Conservation (phyloP, 2,329 filamentous ascomycete species). For the Aspergillus cejpii region DNA sequence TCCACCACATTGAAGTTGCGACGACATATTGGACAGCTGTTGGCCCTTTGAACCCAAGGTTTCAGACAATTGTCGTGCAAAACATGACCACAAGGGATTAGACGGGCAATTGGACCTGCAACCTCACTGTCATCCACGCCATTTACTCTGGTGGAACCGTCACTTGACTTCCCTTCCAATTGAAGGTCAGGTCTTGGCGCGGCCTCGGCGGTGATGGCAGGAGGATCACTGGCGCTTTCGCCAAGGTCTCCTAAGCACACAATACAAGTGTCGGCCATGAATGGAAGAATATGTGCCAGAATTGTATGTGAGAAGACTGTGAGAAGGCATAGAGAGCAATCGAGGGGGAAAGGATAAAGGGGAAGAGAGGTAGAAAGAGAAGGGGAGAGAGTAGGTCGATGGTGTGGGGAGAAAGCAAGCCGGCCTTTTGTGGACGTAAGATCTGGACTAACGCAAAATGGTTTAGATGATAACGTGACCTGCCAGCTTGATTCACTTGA, state of each 20-base stretch:
- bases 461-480: constrained; percentile 36
- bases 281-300: constrained; percentile 26
- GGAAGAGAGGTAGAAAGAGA: constrained; percentile 17
- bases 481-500: constrained; percentile 1
- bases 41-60: constrained; percentile 92
- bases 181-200: constrained; percentile 39
- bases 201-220: constrained; percentile 38
- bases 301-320: constrained; percentile 24
- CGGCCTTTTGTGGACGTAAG: constrained; percentile 38
- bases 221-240: constrained; percentile 49
- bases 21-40: constrained; percentile 95
- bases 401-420: constrained; percentile 28
- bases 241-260: constrained; percentile 65
- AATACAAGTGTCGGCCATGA: constrained; percentile 63
- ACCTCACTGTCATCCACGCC: constrained; percentile 35
- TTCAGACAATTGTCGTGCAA: constrained; percentile 88
- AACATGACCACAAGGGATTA: constrained; percentile 77
- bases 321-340: constrained; percentile 38
- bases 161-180: constrained; percentile 23
- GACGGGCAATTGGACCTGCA: constrained; percentile 51
- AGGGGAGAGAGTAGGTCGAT: constrained; percentile 22
- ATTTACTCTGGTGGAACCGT: constrained; percentile 24
- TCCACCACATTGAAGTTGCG: constrained; percentile 85
- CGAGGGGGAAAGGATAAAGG: constrained; percentile 16
- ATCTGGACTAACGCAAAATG: constrained; percentile 35